These are phyloP conservation scores for Cladophialophora chaetospira DNA, from an alignment of 2,329 filamentous ascomycete species.

Conservation along the genomic window DNA sequence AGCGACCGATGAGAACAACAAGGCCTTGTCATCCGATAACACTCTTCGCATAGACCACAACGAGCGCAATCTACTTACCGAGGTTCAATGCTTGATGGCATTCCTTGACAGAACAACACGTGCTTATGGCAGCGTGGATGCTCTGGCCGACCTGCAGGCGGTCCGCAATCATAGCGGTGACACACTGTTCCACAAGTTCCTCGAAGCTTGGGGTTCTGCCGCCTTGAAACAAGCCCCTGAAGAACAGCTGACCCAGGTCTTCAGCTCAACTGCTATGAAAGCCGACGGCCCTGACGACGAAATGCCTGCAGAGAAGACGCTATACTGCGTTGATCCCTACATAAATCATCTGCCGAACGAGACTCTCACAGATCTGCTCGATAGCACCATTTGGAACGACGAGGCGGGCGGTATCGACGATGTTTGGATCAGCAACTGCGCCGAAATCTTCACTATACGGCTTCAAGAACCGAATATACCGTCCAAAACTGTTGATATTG, in stretches of 20 bases:
- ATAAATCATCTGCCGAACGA: constrained; percentile 43
- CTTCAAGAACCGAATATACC: constrained; percentile 42
- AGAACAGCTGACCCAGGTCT: constrained; percentile 46
- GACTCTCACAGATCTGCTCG: constrained; percentile 57
- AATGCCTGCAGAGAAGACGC: constrained; percentile 38
- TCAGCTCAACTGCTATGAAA: constrained; percentile 51
- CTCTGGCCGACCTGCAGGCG: constrained; percentile 49
- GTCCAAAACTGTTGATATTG: constrained; percentile 45
- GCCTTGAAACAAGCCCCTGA: constrained; percentile 46
- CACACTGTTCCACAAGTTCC: constrained; percentile 45
- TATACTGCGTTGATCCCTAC: constrained; percentile 43
- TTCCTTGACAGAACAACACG: constrained; percentile 61
- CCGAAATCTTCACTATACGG: constrained; percentile 59
- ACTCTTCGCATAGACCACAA: constrained; percentile 42
- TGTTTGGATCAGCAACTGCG: constrained; percentile 51
- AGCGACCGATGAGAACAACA: constrained; percentile 51
- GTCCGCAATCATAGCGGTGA: constrained; percentile 39
- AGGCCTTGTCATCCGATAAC: constrained; percentile 50
- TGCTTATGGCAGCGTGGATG: constrained; percentile 60
- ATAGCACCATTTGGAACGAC: constrained; percentile 53
- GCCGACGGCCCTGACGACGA: constrained; percentile 32
- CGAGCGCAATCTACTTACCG: constrained; percentile 51
- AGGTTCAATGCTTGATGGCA: constrained; percentile 63
- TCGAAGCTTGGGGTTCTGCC: constrained; percentile 53
- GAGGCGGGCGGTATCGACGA: constrained; percentile 45